phyloP scores from a whole-genome alignment of 371 early-diverging fungal species.

The Nosema muscidifuracis region DNA sequence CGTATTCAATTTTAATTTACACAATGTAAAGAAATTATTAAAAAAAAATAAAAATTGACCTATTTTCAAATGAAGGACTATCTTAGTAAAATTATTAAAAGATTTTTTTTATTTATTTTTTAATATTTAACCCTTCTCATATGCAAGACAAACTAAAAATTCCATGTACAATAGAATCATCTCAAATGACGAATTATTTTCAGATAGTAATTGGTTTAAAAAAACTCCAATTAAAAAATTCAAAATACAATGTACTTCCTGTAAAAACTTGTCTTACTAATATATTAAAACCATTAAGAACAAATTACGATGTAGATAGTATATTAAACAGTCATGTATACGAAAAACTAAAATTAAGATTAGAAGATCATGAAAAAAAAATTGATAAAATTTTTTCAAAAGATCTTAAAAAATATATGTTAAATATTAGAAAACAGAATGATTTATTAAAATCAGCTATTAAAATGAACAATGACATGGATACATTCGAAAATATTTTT shows the following conservation, averaged over 20 bases:
- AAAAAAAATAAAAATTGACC: too few species aligned
- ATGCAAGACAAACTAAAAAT: constrained; percentile 25
- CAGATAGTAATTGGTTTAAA: constrained; percentile 45
- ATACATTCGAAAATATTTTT: constrained; percentile 28
- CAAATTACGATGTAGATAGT: constrained; percentile 20
- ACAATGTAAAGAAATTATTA: too few species aligned
- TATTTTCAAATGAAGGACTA: too few species aligned
- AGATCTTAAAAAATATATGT: constrained; percentile 23
- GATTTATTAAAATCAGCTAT: neutral
- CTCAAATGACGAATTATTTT: constrained; percentile 44
- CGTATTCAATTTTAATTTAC: too few species aligned
- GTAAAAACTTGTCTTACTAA: neutral
- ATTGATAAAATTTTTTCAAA: constrained; percentile 16
- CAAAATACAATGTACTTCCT: constrained; percentile 2
- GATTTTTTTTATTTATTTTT: neutral
- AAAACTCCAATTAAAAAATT: constrained; percentile 38
- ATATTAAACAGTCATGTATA: constrained; percentile 46
- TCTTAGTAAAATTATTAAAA: too few species aligned
- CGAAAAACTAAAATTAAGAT: constrained; percentile 39
- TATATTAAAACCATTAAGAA: constrained; percentile 4
- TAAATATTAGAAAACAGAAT: constrained; percentile 29
- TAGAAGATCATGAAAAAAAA: constrained; percentile 16
- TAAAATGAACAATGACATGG: neutral
- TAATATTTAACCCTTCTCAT: too few species aligned
- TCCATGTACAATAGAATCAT: constrained; percentile 31